Evolutionary conservation across 495 filamentous ascomycete genomes (phyloP).

Genomic region (Podospora didyma): DNA sequence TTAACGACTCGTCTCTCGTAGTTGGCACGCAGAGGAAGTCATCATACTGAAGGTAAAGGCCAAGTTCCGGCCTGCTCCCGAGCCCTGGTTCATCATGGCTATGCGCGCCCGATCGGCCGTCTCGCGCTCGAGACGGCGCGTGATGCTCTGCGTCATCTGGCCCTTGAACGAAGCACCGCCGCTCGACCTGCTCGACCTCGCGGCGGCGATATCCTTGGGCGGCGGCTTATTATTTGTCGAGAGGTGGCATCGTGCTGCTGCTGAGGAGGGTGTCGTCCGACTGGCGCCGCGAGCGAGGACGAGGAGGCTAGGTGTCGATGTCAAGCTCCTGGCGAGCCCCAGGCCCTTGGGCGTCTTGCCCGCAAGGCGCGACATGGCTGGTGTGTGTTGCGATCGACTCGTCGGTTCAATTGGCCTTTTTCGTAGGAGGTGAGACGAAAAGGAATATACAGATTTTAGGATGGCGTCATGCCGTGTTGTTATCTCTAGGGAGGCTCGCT

Average conservation of each 20-base stretch:
- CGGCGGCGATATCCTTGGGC: background rate
- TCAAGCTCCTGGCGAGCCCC: conserved; percentile 5
- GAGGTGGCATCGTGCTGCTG: conserved; percentile 10
- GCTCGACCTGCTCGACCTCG: background rate
- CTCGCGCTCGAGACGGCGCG: conserved; percentile 70
- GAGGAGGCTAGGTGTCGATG: background rate
- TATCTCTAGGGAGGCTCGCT: too few species aligned
- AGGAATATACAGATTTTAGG: too few species aligned
- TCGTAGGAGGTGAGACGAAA: too few species aligned
- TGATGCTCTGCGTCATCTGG: conserved; percentile 84
- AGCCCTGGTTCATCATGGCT: conserved; percentile 51
- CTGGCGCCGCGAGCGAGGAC: too few species aligned
- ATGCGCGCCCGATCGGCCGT: conserved; percentile 64
- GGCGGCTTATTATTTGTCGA: conserved; percentile 21
- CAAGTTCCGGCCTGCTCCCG: conserved; percentile 51
- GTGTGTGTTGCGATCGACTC: conserved; percentile 10
- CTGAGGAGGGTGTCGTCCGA: too few species aligned
- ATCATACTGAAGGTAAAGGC: conserved; percentile 60
- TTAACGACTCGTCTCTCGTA: background rate
- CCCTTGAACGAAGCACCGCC: conserved; percentile 62
- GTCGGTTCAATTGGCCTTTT: conserved; percentile 39
- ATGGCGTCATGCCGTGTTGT: too few species aligned
- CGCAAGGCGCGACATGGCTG: conserved; percentile 29
- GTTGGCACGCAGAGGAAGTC: conserved; percentile 1
- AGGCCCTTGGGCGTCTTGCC: conserved; percentile 24